Conservation (phyloP, 257 asterid species). For the Verbena officinalis region DNA sequence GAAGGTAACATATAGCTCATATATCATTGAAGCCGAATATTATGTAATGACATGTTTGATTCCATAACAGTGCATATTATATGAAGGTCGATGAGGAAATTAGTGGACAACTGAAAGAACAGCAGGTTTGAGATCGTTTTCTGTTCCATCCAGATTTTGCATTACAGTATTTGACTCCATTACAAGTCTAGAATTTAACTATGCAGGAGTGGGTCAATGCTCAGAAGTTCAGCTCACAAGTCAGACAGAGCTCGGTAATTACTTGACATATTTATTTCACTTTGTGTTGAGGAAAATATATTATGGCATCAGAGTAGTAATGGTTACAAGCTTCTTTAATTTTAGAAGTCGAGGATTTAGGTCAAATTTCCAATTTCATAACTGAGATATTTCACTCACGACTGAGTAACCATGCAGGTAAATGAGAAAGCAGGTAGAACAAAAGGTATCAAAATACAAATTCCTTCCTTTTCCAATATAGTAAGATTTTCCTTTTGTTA, state of each 20-base stretch:
- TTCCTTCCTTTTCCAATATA: conserved; percentile 13
- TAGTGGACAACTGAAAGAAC: conserved; percentile 49
- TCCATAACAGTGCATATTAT: conserved; percentile 53
- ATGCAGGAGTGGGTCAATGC: conserved; percentile 58
- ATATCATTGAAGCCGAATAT: conserved; percentile 21
- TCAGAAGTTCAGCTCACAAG: conserved; percentile 37
- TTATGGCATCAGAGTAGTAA: conserved; percentile 11
- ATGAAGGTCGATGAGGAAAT: conserved; percentile 49
- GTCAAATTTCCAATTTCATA: conserved; percentile 3
- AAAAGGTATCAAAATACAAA: conserved; percentile 48
- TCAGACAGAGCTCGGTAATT: conserved; percentile 50
- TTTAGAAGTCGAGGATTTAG: not conserved
- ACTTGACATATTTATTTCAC: conserved; percentile 5
- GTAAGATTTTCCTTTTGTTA: conserved; percentile 9
- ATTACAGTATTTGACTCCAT: conserved; percentile 22
- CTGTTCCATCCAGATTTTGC: conserved; percentile 25
- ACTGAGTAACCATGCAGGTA: conserved; percentile 54
- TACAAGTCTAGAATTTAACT: conserved; percentile 25
- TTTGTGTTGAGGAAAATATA: conserved; percentile 1
- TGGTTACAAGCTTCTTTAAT: conserved; percentile 21
- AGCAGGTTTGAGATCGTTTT: conserved; percentile 59
- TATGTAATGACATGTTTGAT: conserved; percentile 27
- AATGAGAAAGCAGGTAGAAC: conserved; percentile 39
- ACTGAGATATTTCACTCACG: conserved; percentile 23
- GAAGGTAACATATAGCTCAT: conserved; percentile 52